Percentiles rank a stretch among this genome's conserved stretches.
Evolutionary conservation across 192 early-diverging fungal species (phyloP).

Genomic region (Gaertneriomyces semiglobifer): DNA sequence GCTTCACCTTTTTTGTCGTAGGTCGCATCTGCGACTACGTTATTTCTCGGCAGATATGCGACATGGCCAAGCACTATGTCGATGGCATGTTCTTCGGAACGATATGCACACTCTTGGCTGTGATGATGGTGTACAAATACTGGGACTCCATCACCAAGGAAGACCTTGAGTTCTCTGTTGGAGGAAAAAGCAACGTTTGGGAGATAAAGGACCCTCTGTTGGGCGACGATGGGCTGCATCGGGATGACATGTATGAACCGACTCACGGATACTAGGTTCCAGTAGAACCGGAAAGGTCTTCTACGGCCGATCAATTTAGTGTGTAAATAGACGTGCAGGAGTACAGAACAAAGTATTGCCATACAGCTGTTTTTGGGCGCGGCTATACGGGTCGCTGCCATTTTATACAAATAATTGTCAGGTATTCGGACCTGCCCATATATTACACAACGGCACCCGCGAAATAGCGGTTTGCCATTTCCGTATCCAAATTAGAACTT

Average conservation of each 20-base stretch:
- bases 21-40: slow-evolving; percentile 82
- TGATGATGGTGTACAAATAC: slow-evolving; percentile 99
- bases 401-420: no score
- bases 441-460: no score
- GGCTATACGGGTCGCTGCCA: no score
- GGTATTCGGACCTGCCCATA: no score
- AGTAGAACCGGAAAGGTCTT: no score
- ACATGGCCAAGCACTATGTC: slow-evolving; percentile 88
- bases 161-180: slow-evolving; percentile 91
- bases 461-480: no score
- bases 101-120: slow-evolving; percentile 82
- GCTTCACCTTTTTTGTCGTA: slow-evolving; percentile 77
- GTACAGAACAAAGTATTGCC: no score
- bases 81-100: slow-evolving; percentile 97
- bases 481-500: slow-evolving; percentile 33
- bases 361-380: no score
- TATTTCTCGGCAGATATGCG: slow-evolving; percentile 78
- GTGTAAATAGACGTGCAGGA: no score
- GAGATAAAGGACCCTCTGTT: slow-evolving; percentile 70
- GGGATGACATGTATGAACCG: no score
- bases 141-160: slow-evolving; percentile 99
- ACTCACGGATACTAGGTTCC: no score
- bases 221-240: slow-evolving; percentile 38
- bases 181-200: slow-evolving; percentile 79
- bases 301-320: no score